Base-by-base conservation (phyloP, 1,284 basidiomycete species). In the Heterobasidion occidentale region DNA sequence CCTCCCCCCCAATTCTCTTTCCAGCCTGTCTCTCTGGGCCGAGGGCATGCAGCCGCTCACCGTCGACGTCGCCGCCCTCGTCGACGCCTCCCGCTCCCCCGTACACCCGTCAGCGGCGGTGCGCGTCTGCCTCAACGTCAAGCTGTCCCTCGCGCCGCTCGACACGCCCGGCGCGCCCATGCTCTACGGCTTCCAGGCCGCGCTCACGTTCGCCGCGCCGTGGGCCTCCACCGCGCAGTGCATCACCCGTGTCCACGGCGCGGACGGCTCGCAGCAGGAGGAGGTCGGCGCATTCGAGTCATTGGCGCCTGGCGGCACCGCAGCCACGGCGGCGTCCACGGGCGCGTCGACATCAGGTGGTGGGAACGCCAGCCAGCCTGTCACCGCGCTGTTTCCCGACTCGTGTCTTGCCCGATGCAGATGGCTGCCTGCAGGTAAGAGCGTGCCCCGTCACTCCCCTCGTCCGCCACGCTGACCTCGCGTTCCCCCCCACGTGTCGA, bases 11-110 rank as follows among this genome's bases (percentile, higher is more conserved):
- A 55, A 59, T 36, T 48, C 68, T 65, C 54, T 79, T 70, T 61
- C 70, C 68, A 62, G 68, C 70, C 59, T 79, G 65, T 75, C 72
- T 38, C 68, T 90, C n/a, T 77, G 77, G 67, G 81, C 86, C 35
- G 82, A 86, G 59, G 84, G 85, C 59, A 85, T 88, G 80, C 69
- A 74, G n/a, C 74, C 82, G 17, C 76, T 82, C 55, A 71, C 74
- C 35, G 71, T 86, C 64, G 77, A 80, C 59, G 69, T 83, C 55
- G 79, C 80, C 67, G 70, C 71, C 44, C 66, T 82, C 44, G 62
- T 66, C 58, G 66, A 66, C 58, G 69, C 63, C 60, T 68, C 64
- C 17, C 46, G 35, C 34, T 11, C 17, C 53, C 64, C 57, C 58
- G 36, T 47, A 61, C 11, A 48, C 60, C 15, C 60, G 38, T 36